Percentiles rank a stretch among this genome's conserved stretches.
These are phyloP conservation scores for Parsonsia alboflavescens DNA, from an alignment of 257 asterid species.

Conservation along the genomic window DNA sequence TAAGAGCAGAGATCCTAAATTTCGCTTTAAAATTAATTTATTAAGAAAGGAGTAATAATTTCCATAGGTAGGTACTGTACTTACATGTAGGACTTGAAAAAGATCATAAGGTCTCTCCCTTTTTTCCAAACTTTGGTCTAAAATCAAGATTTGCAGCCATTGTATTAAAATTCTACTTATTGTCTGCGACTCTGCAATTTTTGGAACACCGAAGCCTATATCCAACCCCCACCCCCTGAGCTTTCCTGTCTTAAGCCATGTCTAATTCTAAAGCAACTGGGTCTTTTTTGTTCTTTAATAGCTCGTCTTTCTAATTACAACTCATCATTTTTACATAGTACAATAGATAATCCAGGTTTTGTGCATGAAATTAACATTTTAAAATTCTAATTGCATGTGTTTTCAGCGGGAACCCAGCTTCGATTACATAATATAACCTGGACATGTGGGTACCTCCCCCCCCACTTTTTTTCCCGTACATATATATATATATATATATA, in stretches of 20 bases:
- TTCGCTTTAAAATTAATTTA: no score
- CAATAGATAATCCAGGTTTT: constrained; percentile 11
- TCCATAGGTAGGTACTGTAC: no score
- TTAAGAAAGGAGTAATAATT: no score
- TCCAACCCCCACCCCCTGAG: neutral
- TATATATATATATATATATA: no score
- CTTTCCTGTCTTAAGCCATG: constrained; percentile 6
- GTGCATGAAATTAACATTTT: neutral
- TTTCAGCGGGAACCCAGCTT: constrained; percentile 13
- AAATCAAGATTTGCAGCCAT: neutral
- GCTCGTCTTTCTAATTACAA: constrained; percentile 1
- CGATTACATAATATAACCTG: constrained; percentile 4
- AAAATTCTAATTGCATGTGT: constrained; percentile 16
- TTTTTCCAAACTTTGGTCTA: neutral
- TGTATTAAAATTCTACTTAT: neutral
- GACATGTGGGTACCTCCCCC: neutral
- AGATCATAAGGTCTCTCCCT: neutral
- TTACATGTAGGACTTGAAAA: no score
- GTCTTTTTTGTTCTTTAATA: no score
- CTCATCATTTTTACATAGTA: constrained; percentile 5
- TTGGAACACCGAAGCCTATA: neutral
- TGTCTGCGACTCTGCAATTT: neutral
- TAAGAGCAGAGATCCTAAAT: no score
- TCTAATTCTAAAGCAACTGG: neutral
- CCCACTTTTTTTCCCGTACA: no score